Percentiles rank a stretch among this genome's conserved stretches.
Conservation (phyloP, 257 asterid species). For the Henckelia pumila region DNA sequence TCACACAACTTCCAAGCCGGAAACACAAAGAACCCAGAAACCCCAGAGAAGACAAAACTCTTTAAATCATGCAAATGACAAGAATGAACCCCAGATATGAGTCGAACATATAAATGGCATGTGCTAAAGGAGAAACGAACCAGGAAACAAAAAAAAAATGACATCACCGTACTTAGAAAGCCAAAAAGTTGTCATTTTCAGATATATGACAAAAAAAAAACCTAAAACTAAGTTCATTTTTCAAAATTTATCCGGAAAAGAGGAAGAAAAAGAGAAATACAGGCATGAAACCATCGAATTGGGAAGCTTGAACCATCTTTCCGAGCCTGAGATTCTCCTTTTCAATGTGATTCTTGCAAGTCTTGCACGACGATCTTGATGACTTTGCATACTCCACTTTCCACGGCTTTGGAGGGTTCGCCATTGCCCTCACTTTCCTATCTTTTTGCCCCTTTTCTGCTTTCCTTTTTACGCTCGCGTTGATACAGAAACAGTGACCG, state of each 20-base stretch:
- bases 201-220: not conserved
- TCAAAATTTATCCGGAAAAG: not conserved
- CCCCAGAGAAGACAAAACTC: not conserved
- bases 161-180: not conserved
- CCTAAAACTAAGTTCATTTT: not conserved
- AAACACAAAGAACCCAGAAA: not conserved
- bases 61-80: not conserved
- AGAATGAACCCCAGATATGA: not conserved
- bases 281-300: conserved; percentile 93
- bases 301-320: conserved; percentile 86
- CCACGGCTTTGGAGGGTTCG: conserved; percentile 90
- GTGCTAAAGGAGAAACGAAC: conserved; percentile 23
- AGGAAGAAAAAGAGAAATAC: conserved; percentile 32
- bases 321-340: conserved; percentile 87
- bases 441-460: not conserved
- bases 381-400: conserved; percentile 92
- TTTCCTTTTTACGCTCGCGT: too few relatives aligned
- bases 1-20: not conserved
- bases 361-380: conserved; percentile 83
- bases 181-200: not conserved
- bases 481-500: not conserved
- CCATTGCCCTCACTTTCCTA: conserved; percentile 41
- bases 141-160: not conserved
- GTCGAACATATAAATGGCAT: not conserved
- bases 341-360: conserved; percentile 60